Evolutionary conservation across 116 monocot genomes (phyloP), one percentile per base, ranked within the genome.

Genomic region (Trichopus zeylanicus): DNA sequence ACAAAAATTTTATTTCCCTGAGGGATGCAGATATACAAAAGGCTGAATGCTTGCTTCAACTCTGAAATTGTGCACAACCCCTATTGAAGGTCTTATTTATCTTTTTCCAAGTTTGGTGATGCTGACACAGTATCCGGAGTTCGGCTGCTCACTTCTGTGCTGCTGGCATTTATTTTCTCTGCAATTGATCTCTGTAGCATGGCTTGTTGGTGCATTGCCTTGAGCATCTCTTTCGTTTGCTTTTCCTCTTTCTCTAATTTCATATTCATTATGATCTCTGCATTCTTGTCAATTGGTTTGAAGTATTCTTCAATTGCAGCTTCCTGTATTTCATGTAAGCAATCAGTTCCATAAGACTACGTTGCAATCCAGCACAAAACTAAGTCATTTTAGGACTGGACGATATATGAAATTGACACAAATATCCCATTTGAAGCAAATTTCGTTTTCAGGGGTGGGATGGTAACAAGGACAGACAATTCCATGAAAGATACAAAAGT

Each of bases 201-300:
- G 3, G 61, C 63, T 28, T 85, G 73, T 31, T 79, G 74, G 10
- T 78, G 75, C 86, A 79, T 78, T 6, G 55, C 61, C 68, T 71
- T 83, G 13, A 79, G 51, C 73, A 86, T 86, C 49, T 81, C 81
- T 61, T 83, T 84, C 72, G 78, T 76, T 68, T 76, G 86, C 34
- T 74, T 74, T 55, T 95, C 86, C 42, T 94, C 94, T 73, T 84
- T 89, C 42, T 86, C 81, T 26, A 95, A 61, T 55, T 95, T 81
- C 83, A 95, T 70, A 23, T 86, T 76, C 71, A 81, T 83, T 54
- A 83, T 73, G 20, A 72, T 75, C 63, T 93, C 60, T 3, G 72
- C 92, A 39, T 76, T 76, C 69, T 79, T 76, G 65, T 93, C 88
- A n/a, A 88, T 57, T 24, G 92, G 92, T 61, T 88, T 93, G 71